Percentiles rank a stretch among this genome's conserved stretches.
Conservation (phyloP, 225 moss, liverwort and hornwort species). For the Lunularia cruciata region DNA sequence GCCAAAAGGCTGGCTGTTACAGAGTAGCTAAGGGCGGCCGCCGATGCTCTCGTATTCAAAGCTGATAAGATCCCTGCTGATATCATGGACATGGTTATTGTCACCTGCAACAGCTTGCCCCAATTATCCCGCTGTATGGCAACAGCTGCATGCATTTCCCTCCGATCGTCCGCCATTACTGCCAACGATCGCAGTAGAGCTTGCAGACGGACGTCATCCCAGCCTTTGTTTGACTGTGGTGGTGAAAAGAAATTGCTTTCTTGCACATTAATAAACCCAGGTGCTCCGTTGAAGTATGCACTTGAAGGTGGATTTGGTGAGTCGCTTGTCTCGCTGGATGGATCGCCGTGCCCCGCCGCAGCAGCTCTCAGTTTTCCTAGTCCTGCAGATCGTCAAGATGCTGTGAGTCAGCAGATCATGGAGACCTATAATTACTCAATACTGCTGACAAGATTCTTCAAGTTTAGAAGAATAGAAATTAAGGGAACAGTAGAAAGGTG, state of each 20-base stretch:
- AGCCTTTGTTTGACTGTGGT: conserved; percentile 38
- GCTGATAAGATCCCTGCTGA: conserved; percentile 41
- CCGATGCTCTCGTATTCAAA: conserved; percentile 27
- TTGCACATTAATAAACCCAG: conserved; percentile 23
- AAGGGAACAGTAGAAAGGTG: no score
- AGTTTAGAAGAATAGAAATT: not conserved
- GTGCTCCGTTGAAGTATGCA: conserved; percentile 17
- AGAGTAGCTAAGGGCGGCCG: conserved; percentile 32
- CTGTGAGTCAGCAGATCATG: not conserved
- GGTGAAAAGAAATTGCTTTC: conserved; percentile 35
- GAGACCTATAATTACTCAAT: not conserved
- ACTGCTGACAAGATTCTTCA: not conserved
- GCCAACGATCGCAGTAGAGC: conserved; percentile 42
- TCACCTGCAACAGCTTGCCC: conserved; percentile 52
- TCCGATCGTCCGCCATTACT: conserved; percentile 39
- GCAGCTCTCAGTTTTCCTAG: not conserved
- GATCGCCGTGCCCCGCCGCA: not conserved
- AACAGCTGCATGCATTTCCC: conserved; percentile 42
- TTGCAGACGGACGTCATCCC: conserved; percentile 35
- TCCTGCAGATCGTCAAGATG: conserved; percentile 3
- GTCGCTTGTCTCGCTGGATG: not conserved
- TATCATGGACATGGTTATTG: conserved; percentile 47
- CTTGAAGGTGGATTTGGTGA: not conserved
- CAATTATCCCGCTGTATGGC: conserved; percentile 47
- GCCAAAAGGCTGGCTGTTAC: conserved; percentile 40